Base-by-base conservation (phyloP, 805 yeast genomes). In the Wickerhamomyces strasburgensis region DNA sequence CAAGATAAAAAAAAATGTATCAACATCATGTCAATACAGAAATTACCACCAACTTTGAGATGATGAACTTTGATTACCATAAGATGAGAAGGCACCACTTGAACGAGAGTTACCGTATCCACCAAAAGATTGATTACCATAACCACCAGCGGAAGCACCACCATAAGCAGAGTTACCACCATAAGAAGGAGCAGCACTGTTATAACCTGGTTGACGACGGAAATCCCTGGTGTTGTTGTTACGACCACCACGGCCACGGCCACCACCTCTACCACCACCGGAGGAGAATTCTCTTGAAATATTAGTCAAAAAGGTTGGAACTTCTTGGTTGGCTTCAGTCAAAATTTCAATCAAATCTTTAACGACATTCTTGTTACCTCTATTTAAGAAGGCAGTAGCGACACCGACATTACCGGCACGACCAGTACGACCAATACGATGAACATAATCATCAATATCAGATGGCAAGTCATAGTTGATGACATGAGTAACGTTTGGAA, bases 351-450 rank as follows among this genome's bases (percentile, higher is more conserved):
- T 65, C 63, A 93, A 70, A 46, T 88, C 96, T 64, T 85, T 85
- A 50, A 78, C 90, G 56, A 94, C 74, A 60, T 88, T 88, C 60
- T 75, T 78, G 78, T 88, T 93, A 63, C 83, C 84, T 71, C 98
- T 84, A 83, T 93, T 93, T 70, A 93, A 86, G 73, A 93, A 93
- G 35, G 99, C 95, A 51, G 97, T 89, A 49, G 99, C 97, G 55
- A 85, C 74, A 84, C 99, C 99, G 46, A 84, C 80, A 72, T 93
- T 93, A 77, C 98, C 98, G 57, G 99, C 99, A 80, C 99, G 93
- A 70, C 98, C 99, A 60, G 99, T 93, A 80, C 98, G 90, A 78
- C 98, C 98, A 62, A 93, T 93, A 73, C 98, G 85, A 73, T 93
- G 98, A 42, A 93, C 98, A 62, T 93, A 93, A 68, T 93, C 98